Conservation (phyloP, 2,329 filamentous ascomycete genomes). For the Botrytis fragariae region DNA sequence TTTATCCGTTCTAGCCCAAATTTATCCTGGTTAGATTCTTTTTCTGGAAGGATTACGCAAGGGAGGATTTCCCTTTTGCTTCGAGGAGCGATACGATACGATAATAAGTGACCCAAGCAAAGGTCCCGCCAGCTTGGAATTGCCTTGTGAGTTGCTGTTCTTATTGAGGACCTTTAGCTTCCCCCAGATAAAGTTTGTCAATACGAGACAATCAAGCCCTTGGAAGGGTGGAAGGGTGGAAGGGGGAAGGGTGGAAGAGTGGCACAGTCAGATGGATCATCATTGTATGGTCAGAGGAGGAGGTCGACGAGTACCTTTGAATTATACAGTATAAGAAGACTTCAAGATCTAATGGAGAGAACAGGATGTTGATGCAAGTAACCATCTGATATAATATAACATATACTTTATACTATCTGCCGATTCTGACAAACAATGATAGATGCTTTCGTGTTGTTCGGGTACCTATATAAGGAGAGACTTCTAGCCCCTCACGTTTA, state of each 20-base stretch:
- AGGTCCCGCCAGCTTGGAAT: neutral
- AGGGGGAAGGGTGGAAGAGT: neutral
- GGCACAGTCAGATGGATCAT: neutral
- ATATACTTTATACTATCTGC: too few species aligned
- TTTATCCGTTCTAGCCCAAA: neutral
- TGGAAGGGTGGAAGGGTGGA: neutral
- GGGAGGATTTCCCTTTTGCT: neutral
- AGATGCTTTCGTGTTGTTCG: neutral
- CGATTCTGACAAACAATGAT: neutral
- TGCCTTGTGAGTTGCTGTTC: neutral
- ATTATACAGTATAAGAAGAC: neutral
- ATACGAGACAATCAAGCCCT: neutral
- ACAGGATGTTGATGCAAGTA: neutral
- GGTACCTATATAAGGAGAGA: neutral
- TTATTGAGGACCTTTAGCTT: neutral
- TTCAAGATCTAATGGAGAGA: neutral
- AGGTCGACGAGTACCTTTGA: neutral
- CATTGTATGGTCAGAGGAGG: too few species aligned
- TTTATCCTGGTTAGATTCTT: neutral
- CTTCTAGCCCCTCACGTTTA: neutral
- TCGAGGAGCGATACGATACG: too few species aligned
- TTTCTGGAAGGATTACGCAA: neutral
- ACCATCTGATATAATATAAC: neutral
- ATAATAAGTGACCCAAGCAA: neutral
- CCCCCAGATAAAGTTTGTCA: constrained; percentile 1